phyloP scores from a whole-genome alignment of 805 yeast genomes.

The Metschnikowia picachoensis region DNA sequence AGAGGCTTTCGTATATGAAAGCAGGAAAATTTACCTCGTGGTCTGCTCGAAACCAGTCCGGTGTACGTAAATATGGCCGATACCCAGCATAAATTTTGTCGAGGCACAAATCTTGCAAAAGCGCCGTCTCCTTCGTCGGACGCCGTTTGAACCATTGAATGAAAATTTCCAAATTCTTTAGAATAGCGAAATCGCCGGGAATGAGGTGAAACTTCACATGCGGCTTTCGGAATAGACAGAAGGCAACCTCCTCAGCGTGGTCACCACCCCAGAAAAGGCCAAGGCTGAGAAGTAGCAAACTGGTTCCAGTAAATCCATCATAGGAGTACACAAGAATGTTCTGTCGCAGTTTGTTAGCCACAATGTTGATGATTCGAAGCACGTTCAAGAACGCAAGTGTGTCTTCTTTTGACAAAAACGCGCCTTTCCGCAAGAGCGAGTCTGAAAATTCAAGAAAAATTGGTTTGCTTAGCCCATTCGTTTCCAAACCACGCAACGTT shows the following conservation, averaged over 20 bases:
- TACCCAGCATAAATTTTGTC: background rate
- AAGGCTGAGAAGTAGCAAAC: slow-evolving; percentile 21
- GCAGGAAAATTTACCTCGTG: slow-evolving; percentile 37
- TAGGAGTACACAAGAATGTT: slow-evolving; percentile 30
- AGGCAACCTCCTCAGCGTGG: slow-evolving; percentile 25
- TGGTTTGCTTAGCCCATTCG: slow-evolving; percentile 5
- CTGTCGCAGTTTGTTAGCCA: slow-evolving; percentile 16
- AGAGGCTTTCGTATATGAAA: slow-evolving; percentile 25
- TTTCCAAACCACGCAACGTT: slow-evolving; percentile 11
- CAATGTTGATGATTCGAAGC: slow-evolving; percentile 25
- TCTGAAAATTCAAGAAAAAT: slow-evolving; percentile 34
- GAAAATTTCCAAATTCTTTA: slow-evolving; percentile 29
- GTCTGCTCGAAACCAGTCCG: slow-evolving; percentile 34
- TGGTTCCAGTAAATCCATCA: slow-evolving; percentile 39
- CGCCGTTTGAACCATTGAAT: slow-evolving; percentile 23
- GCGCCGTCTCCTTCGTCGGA: slow-evolving; percentile 2
- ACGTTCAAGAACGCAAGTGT: slow-evolving; percentile 27
- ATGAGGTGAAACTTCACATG: slow-evolving; percentile 27
- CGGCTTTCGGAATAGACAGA: slow-evolving; percentile 16
- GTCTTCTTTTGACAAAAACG: slow-evolving; percentile 22
- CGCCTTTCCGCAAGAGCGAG: slow-evolving; percentile 23
- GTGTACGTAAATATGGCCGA: background rate
- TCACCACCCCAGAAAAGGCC: slow-evolving; percentile 16
- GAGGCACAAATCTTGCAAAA: slow-evolving; percentile 4
- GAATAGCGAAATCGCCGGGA: slow-evolving; percentile 27